Evolutionary conservation across 2,329 filamentous ascomycete genomes (phyloP).

Genomic region (Neurospora sp.): DNA sequence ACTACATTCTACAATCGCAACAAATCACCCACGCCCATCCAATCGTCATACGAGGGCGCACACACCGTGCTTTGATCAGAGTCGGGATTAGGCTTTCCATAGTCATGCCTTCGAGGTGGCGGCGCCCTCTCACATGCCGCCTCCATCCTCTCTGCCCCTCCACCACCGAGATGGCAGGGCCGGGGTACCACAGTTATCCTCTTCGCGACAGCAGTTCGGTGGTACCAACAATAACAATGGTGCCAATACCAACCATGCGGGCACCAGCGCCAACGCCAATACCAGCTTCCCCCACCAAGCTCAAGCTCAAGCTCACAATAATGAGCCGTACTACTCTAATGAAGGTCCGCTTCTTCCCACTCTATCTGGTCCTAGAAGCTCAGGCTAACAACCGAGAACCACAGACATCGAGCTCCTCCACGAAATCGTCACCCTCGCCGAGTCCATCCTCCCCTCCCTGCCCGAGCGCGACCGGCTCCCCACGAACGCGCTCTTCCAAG

Average conservation of each 20-base stretch:
- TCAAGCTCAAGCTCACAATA: constrained; percentile 4
- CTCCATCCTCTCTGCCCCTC: constrained; percentile 25
- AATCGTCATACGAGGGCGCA: neutral
- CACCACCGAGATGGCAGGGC: constrained; percentile 23
- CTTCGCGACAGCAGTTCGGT: constrained; percentile 9
- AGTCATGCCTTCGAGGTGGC: constrained; percentile 24
- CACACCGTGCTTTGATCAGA: neutral
- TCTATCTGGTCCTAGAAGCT: no score
- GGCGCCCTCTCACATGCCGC: constrained; percentile 25
- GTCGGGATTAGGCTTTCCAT: constrained; percentile 16
- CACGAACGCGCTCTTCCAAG: constrained; percentile 68
- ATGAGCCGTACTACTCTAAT: constrained; percentile 38
- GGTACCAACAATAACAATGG: no score
- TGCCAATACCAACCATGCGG: neutral
- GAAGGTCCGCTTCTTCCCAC: constrained; percentile 4
- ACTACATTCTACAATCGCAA: neutral
- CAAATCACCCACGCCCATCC: neutral
- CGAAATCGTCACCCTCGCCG: constrained; percentile 62
- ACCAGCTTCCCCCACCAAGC: neutral
- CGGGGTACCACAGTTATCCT: constrained; percentile 14
- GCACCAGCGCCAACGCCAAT: neutral
- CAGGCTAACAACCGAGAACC: no score
- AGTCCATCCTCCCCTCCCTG: constrained; percentile 48
- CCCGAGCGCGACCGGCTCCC: constrained; percentile 55
- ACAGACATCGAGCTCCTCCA: constrained; percentile 71